These are phyloP conservation scores for Ophiostoma sp. DNA, from an alignment of 2,329 filamentous ascomycete genomes.

Conservation along the genomic window DNA sequence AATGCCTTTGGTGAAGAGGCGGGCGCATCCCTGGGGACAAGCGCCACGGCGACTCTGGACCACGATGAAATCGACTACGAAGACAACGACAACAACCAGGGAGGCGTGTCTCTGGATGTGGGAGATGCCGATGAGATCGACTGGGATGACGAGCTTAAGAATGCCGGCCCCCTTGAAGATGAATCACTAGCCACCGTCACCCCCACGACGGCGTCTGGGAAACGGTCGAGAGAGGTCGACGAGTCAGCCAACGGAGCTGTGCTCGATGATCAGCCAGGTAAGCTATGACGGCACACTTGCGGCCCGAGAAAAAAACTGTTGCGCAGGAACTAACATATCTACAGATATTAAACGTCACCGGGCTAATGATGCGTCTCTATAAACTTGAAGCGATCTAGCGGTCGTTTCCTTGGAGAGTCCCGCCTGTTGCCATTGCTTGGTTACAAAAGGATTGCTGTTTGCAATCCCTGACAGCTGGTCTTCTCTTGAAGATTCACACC, in stretches of 20 bases:
- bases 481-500: too few species aligned
- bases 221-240: slow-evolving; percentile 32
- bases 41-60: slow-evolving; percentile 32
- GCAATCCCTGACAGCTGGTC: too few species aligned
- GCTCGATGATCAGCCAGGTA: slow-evolving; percentile 36
- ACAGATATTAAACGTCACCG: slow-evolving; percentile 49
- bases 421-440: too few species aligned
- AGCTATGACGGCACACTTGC: neutral
- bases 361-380: slow-evolving; percentile 28
- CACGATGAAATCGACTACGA: slow-evolving; percentile 38
- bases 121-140: slow-evolving; percentile 33
- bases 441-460: too few species aligned
- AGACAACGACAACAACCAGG: slow-evolving; percentile 22
- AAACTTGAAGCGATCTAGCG: neutral
- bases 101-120: neutral
- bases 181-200: slow-evolving; percentile 22
- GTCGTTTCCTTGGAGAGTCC: neutral
- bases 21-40: slow-evolving; percentile 22
- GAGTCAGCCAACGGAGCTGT: slow-evolving; percentile 22
- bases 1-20: neutral
- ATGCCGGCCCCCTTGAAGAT: slow-evolving; percentile 27
- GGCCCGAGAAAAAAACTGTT: neutral
- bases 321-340: neutral
- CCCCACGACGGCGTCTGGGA: slow-evolving; percentile 30
- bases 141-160: slow-evolving; percentile 37